Evolutionary conservation across 306 rosid genomes (phyloP).

Genomic region (Senna tora): DNA sequence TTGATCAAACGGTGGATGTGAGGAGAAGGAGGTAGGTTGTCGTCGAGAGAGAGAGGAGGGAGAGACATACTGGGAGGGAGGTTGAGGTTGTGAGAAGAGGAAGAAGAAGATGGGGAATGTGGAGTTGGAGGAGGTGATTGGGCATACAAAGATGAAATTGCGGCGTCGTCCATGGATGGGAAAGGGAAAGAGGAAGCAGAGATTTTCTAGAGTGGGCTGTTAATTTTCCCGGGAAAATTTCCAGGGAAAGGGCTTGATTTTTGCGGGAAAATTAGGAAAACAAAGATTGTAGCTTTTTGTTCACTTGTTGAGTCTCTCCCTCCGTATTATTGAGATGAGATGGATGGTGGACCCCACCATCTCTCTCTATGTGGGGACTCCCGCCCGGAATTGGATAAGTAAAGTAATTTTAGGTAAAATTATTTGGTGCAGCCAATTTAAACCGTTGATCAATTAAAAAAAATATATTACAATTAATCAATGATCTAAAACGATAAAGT

Average conservation of each 20-base stretch:
- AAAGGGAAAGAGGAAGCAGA: background rate
- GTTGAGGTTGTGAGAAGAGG: too few relatives aligned
- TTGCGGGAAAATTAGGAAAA: background rate
- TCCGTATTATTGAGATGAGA: background rate
- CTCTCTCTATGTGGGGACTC: background rate
- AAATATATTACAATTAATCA: too few relatives aligned
- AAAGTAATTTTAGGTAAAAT: too few relatives aligned
- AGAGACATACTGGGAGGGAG: slow-evolving; percentile 48
- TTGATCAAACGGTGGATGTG: slow-evolving; percentile 83
- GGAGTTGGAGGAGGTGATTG: slow-evolving; percentile 42
- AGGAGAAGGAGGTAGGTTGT: slow-evolving; percentile 55
- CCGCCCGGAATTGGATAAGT: too few relatives aligned
- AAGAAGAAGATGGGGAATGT: slow-evolving; percentile 47
- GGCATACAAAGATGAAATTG: slow-evolving; percentile 29
- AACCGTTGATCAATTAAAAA: too few relatives aligned
- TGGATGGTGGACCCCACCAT: background rate
- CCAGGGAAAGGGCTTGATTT: background rate
- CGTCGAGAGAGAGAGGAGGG: slow-evolving; percentile 44
- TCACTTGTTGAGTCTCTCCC: background rate
- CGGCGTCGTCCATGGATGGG: slow-evolving; percentile 67
- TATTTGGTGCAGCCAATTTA: too few relatives aligned
- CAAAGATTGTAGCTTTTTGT: background rate
- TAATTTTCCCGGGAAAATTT: slow-evolving; percentile 60
- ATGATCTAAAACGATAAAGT: too few relatives aligned
- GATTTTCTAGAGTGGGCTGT: slow-evolving; percentile 16